These are phyloP conservation scores for Basidioascus undulatus DNA, from an alignment of 768 basidiomycete genomes.

Conservation along the genomic window DNA sequence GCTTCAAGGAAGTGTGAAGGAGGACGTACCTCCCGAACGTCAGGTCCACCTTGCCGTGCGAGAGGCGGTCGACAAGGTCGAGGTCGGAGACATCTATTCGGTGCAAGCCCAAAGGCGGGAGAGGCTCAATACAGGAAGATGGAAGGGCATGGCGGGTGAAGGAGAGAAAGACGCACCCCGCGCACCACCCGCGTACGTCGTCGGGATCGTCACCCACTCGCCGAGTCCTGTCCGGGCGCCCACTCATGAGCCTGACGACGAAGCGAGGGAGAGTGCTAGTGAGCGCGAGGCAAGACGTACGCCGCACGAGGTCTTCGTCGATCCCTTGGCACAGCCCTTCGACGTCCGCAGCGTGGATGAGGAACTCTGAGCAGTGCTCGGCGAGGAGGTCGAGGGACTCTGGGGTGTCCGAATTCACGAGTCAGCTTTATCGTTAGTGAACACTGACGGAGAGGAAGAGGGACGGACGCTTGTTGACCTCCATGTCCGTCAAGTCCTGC, in stretches of 20 bases:
- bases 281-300: slow-evolving; percentile 23
- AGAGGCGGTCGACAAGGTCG: slow-evolving; percentile 50
- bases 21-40: slow-evolving; percentile 50
- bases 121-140: background rate
- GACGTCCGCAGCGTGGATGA: slow-evolving; percentile 95
- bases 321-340: slow-evolving; percentile 94
- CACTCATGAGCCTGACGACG: background rate
- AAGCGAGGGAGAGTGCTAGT: background rate
- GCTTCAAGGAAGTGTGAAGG: background rate
- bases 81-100: slow-evolving; percentile 51
- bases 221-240: slow-evolving; percentile 39
- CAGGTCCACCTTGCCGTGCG: slow-evolving; percentile 58
- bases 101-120: background rate
- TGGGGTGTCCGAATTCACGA: too few species aligned
- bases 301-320: slow-evolving; percentile 60
- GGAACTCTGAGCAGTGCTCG: slow-evolving; percentile 70
- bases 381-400: slow-evolving; percentile 56
- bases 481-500: slow-evolving; percentile 89
- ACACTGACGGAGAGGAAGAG: background rate
- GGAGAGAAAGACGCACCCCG: slow-evolving; percentile 30
- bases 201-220: slow-evolving; percentile 72
- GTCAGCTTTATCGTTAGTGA: too few species aligned
- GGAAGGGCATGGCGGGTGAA: too few species aligned
- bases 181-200: slow-evolving; percentile 93
- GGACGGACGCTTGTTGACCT: slow-evolving; percentile 47